phyloP scores from a whole-genome alignment of 176 grass and related monocot genomes.

The Paspalum notatum region DNA sequence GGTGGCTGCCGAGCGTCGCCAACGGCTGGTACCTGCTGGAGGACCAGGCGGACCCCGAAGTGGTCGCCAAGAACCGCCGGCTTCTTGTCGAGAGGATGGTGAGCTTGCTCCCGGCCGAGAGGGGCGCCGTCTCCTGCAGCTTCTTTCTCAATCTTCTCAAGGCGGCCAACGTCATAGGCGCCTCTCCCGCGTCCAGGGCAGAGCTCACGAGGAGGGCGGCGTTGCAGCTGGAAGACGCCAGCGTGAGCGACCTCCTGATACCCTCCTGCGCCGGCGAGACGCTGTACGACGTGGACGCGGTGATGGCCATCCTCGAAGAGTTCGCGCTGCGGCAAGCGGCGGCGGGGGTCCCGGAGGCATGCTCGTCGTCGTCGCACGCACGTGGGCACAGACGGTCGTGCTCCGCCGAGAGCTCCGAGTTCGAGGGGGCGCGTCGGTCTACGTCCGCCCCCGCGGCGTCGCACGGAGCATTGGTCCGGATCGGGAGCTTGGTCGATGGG shows the following conservation, averaged over 20 bases:
- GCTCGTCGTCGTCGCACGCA: constrained; percentile 34
- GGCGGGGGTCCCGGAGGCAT: constrained; percentile 32
- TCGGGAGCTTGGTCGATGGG: constrained; percentile 76
- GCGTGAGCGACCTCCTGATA: constrained; percentile 70
- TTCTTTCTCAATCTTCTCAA: constrained; percentile 71
- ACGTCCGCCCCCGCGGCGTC: constrained; percentile 54
- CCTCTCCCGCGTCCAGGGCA: constrained; percentile 43
- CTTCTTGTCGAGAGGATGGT: constrained; percentile 65
- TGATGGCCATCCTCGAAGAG: constrained; percentile 61
- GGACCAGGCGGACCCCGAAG: constrained; percentile 3
- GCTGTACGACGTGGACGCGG: constrained; percentile 58
- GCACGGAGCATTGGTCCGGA: constrained; percentile 61
- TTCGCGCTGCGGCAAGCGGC: constrained; percentile 54
- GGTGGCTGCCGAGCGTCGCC: constrained; percentile 51
- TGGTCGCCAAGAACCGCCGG: constrained; percentile 40
- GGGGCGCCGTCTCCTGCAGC: constrained; percentile 59
- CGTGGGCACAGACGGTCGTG: constrained; percentile 55
- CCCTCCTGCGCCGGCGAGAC: constrained; percentile 38
- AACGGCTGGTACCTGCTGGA: background rate
- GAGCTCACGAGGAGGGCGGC: constrained; percentile 59
- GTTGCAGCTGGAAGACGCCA: constrained; percentile 68
- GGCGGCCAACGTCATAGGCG: constrained; percentile 51
- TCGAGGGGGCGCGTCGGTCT: constrained; percentile 57
- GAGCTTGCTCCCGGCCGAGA: constrained; percentile 61
- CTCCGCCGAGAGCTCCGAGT: constrained; percentile 56